Base-by-base conservation (phyloP, 1,284 basidiomycete species). In the Apiotrichum domesticum region DNA sequence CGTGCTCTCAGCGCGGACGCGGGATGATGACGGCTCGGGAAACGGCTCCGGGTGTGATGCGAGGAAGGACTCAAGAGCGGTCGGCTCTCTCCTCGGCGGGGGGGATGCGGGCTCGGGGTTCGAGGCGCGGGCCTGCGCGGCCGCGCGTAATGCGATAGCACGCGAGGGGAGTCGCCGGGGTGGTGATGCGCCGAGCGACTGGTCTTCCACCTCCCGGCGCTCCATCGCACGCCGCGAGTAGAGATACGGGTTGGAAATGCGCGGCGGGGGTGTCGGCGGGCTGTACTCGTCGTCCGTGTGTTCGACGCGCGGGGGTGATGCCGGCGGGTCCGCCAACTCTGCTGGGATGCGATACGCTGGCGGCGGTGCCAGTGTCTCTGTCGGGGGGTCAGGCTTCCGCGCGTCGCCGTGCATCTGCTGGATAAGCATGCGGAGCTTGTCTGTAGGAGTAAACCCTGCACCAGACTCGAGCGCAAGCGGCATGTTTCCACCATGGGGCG, bases 241-340 rank as follows among this genome's bases (percentile, higher is more conserved):
- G 10, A 64, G 52, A 47, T 74, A 72, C 0, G 71, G 64, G 52
- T 70, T 73, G 15, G 54, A 55, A 35, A 73, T 62, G 34, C 73
- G 55, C 35, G 66, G 59, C 2, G 73, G 73, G 1, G 73, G 73
- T 11, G 67, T 68, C 6, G 73, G 71, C 10, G 71, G 73, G 57
- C 66, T 68, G 7, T 63, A 54, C 39, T 63, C 59, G 39, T 65
- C 58, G 32, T 55, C 56, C 7, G 59, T 55, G 32, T 58, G 56
- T 15, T 14, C 39, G 11, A 29, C 10, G 13, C n/a, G 44, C 10
- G n/a, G 9, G 33, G 50, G 4, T 13, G 39, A n/a, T 6, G 10
- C 3, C 9, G 35, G 37, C 37, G 37, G 9, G 37, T 39, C 9
- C 37, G 37, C 9, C 13, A 39, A 13, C 37, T 8, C 8, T 39